Base-by-base conservation (phyloP, 192 early-diverging fungal genomes). In the Jimgerdemannia lactiflua region DNA sequence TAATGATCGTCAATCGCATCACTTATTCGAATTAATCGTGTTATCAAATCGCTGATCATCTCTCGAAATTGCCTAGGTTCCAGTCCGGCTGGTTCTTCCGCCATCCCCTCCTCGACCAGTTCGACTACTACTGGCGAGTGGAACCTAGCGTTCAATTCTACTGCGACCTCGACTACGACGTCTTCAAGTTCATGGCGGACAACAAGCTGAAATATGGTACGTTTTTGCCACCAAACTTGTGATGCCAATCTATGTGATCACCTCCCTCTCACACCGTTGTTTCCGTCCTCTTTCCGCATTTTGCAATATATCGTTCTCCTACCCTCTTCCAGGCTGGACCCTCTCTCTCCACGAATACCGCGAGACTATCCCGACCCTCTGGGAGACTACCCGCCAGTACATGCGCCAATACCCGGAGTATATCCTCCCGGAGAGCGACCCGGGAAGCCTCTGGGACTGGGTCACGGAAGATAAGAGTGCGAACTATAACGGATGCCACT, bases 121-220 rank as follows among this genome's bases (percentile, higher is more conserved):
- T 86, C 75, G 91, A 94, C 29, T 96, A 87, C 75, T 96, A 94
- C 84, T 96, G 94, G 81, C 85, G 94, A 39, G 87, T 96, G 4
- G 95, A 96, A 76, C 95, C 95, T 2, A 87, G 85, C 39, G 95
- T 95, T 10, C 77, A 91, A 41, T 96, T 93, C 77, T 83, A 65
- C 43, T 96, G 95, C 83, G 91, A 95, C 67, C 83, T 96, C n/a
- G 83, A 88, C 72, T 89, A 94, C 80, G 95, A 96, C 74, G 92
- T 92, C 17, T 96, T 96, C 79, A 19, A 85, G 68, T 88, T 85
- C 73, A 95, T 96, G 92, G 79, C 90, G 72, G 81, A 91, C 64
- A 88, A 92, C 66, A 87, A 90, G 68, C 86, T 88, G 70, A 89
- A 87, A 76, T 96, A 96, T 75, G 93, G 93, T 67, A 86, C 79